These are phyloP conservation scores for Lactarius sp. DNA, from an alignment of 768 basidiomycete species.

Conservation along the genomic window DNA sequence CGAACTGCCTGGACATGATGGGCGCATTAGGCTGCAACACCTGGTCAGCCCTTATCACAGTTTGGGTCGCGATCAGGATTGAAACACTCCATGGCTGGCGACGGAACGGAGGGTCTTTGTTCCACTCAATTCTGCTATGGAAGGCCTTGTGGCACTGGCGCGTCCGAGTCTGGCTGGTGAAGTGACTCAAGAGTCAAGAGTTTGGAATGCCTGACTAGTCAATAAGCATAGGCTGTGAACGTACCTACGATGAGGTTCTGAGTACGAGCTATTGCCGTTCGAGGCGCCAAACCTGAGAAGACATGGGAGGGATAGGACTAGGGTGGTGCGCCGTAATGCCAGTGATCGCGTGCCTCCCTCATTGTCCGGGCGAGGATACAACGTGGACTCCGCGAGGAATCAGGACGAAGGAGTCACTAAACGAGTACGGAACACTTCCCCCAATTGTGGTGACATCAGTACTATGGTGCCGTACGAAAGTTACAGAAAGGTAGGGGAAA, in stretches of 20 bases:
- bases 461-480: neutral
- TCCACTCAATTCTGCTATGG: neutral
- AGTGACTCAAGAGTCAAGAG: neutral
- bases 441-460: neutral
- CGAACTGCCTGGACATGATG: neutral
- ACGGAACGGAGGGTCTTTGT: neutral
- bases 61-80: neutral
- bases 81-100: neutral
- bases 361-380: slow-evolving; percentile 12
- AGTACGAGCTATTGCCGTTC: neutral
- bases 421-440: neutral
- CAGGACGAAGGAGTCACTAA: neutral
- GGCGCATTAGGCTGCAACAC: neutral
- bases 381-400: neutral
- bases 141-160: neutral
- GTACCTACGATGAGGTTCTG: neutral
- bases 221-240: neutral
- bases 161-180: neutral
- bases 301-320: neutral
- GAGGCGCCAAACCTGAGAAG: neutral
- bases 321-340: neutral
- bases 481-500: neutral
- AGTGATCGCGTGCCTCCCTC: slow-evolving; percentile 2
- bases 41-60: neutral
- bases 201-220: neutral